These are phyloP conservation scores for Ustilago crameri DNA, from an alignment of 1,284 basidiomycete genomes.

Conservation along the genomic window DNA sequence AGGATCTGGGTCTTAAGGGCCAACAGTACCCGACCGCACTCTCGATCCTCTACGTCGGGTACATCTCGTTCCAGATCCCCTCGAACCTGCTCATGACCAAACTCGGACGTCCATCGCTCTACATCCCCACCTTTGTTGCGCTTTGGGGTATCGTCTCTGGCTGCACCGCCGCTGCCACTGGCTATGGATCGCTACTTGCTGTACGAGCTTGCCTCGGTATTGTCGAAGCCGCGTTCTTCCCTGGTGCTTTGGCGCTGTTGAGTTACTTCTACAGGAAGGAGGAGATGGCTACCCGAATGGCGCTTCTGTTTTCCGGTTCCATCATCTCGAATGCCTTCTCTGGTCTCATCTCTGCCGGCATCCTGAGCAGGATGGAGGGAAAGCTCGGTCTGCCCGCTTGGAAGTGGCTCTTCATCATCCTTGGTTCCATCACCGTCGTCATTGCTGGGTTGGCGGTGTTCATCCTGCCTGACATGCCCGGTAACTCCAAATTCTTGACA, in stretches of 20 bases:
- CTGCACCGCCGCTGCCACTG: constrained; percentile 60
- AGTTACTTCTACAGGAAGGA: constrained; percentile 68
- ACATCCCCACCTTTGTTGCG: constrained; percentile 52
- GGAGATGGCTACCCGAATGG: constrained; percentile 66
- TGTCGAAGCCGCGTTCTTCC: constrained; percentile 54
- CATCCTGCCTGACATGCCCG: constrained; percentile 54
- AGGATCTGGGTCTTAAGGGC: constrained; percentile 62
- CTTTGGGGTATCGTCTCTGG: constrained; percentile 59
- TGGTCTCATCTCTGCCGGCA: constrained; percentile 53
- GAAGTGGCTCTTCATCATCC: constrained; percentile 64
- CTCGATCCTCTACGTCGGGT: constrained; percentile 81
- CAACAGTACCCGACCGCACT: constrained; percentile 72
- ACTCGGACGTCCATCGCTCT: constrained; percentile 60
- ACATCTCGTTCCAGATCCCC: constrained; percentile 82
- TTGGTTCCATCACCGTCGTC: constrained; percentile 43
- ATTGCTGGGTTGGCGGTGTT: constrained; percentile 33
- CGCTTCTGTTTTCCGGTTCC: constrained; percentile 63
- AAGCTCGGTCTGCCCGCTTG: constrained; percentile 36
- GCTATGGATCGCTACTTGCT: constrained; percentile 56
- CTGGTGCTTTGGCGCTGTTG: constrained; percentile 66
- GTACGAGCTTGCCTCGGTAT: constrained; percentile 68
- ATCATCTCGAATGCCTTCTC: constrained; percentile 60
- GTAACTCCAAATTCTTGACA: constrained; percentile 50
- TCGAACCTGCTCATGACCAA: constrained; percentile 69
- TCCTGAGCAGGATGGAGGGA: constrained; percentile 42